Evolutionary conservation across 768 basidiomycete genomes (phyloP).

Genomic region (Hortiboletus flavorubellus): DNA sequence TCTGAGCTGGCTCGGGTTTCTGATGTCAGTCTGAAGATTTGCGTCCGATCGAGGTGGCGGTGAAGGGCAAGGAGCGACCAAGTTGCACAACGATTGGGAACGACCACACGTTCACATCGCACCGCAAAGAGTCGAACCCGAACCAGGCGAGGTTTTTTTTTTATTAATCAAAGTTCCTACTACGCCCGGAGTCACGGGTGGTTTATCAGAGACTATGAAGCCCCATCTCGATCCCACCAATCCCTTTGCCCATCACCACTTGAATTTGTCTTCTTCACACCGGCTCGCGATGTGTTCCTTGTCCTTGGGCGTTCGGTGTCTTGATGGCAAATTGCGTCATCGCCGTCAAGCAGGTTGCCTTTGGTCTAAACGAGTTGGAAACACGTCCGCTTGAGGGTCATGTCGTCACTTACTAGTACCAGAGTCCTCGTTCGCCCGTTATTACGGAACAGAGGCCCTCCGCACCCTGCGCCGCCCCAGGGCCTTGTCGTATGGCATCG

Average conservation of each 20-base stretch:
- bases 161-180: not conserved
- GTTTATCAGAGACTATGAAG: not conserved
- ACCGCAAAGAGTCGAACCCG: not conserved
- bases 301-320: not conserved
- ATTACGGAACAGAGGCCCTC: slow-evolving; percentile 8
- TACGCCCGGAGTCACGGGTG: not conserved
- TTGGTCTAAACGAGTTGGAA: not conserved
- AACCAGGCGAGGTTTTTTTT: not conserved
- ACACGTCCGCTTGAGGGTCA: not conserved
- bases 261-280: not conserved
- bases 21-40: too few relatives aligned
- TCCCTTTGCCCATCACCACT: not conserved
- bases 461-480: not conserved
- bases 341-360: not conserved
- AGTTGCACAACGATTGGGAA: too few relatives aligned
- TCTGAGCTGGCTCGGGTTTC: too few relatives aligned
- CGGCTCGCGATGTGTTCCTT: not conserved
- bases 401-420: not conserved
- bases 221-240: not conserved
- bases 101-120: too few relatives aligned
- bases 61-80: too few relatives aligned
- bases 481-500: slow-evolving; percentile 9
- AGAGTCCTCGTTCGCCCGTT: not conserved
- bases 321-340: not conserved
- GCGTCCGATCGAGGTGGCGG: too few relatives aligned